phyloP scores from a whole-genome alignment of 345 rosid species.

The Brassica cretica region DNA sequence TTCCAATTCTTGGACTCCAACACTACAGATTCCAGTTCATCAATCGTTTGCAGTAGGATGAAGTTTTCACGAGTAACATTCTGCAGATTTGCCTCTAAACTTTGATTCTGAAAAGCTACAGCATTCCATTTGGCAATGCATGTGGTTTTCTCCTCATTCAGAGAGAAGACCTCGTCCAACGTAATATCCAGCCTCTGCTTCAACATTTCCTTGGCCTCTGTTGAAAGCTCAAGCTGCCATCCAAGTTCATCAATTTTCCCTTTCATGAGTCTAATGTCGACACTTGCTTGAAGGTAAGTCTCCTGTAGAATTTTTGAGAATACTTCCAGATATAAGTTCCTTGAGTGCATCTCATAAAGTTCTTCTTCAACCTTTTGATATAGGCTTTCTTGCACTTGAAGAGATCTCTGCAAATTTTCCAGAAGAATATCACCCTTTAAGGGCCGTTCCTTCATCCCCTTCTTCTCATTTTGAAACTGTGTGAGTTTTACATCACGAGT shows the following conservation, averaged over 20 bases:
- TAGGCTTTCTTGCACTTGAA: constrained; percentile 76
- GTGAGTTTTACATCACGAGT: constrained; percentile 40
- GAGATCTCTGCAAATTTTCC: constrained; percentile 74
- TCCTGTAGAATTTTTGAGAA: constrained; percentile 68
- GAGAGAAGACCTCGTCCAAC: constrained; percentile 60
- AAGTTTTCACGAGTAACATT: constrained; percentile 56
- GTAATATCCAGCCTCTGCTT: constrained; percentile 64
- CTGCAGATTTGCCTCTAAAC: constrained; percentile 57
- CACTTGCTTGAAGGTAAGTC: constrained; percentile 61
- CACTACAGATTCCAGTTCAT: constrained; percentile 66
- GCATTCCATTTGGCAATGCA: constrained; percentile 60
- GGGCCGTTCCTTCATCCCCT: constrained; percentile 51
- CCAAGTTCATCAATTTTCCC: constrained; percentile 53
- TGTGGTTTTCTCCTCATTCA: constrained; percentile 59
- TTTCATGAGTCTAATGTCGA: constrained; percentile 49
- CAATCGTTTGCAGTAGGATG: constrained; percentile 60
- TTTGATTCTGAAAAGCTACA: constrained; percentile 58
- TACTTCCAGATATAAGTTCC: constrained; percentile 71
- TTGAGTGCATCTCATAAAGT: constrained; percentile 63
- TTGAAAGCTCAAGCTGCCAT: constrained; percentile 64
- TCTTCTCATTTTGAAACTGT: constrained; percentile 48
- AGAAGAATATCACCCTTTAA: constrained; percentile 68
- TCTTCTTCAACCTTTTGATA: constrained; percentile 84
- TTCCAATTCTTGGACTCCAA: constrained; percentile 53
- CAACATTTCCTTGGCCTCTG: constrained; percentile 61